Evolutionary conservation across 2,329 filamentous ascomycete genomes (phyloP).

Genomic region (Cadophora gregata): DNA sequence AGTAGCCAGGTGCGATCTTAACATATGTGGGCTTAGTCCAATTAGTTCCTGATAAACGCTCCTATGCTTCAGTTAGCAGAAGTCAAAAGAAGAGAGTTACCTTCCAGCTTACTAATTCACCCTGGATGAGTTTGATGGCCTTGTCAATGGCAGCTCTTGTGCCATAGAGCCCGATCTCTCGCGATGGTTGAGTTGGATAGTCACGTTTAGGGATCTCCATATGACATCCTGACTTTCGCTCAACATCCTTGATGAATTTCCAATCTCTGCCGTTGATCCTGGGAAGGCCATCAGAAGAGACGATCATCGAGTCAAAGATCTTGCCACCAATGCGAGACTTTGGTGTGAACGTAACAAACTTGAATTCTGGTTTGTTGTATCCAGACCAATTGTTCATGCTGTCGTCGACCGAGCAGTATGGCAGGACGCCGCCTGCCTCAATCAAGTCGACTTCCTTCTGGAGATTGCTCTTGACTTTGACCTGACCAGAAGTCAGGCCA

Average conservation of each 20-base stretch:
- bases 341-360: slow-evolving; percentile 8
- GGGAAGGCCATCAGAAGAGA: neutral
- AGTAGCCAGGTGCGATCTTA: neutral
- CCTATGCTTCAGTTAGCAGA: neutral
- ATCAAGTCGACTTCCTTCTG: slow-evolving; percentile 2
- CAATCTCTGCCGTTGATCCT: slow-evolving; percentile 4
- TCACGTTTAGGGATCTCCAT: slow-evolving; percentile 7
- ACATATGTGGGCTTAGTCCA: neutral
- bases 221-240: neutral
- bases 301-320: slow-evolving; percentile 5
- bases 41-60: neutral
- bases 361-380: slow-evolving; percentile 4
- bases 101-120: neutral
- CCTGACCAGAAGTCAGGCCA: slow-evolving; percentile 15
- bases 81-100: neutral
- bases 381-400: slow-evolving; percentile 8
- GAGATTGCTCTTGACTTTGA: neutral
- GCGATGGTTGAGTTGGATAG: neutral
- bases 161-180: slow-evolving; percentile 12
- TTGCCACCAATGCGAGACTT: neutral
- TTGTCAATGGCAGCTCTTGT: neutral
- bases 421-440: neutral
- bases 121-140: neutral
- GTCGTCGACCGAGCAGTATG: neutral
- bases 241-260: neutral